Evolutionary conservation across 179 eudicot genomes (phyloP).

Genomic region (Gypsophila paniculata): DNA sequence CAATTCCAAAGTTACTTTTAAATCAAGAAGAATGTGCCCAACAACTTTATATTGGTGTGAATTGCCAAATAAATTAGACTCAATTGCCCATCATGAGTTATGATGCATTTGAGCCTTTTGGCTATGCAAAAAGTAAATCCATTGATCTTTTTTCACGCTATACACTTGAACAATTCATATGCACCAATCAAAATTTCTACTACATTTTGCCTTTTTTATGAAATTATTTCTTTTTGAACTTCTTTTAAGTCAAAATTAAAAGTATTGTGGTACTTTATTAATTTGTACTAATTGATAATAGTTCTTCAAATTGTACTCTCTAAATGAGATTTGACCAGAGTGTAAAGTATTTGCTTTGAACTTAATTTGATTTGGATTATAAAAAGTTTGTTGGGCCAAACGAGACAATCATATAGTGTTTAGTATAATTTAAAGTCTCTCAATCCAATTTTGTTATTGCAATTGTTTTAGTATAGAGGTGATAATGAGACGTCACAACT

Average conservation of each 20-base stretch:
- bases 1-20: no score
- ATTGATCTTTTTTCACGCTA: conserved; percentile 21
- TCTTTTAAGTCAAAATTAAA: conserved; percentile 10
- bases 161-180: conserved; percentile 11
- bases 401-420: background rate
- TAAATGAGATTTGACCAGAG: no score
- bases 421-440: no score
- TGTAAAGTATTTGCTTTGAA: no score
- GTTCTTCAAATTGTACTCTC: background rate
- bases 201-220: background rate
- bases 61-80: background rate
- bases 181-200: conserved; percentile 8
- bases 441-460: no score
- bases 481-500: no score
- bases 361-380: background rate
- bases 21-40: background rate
- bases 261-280: background rate
- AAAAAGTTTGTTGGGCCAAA: background rate
- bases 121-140: conserved; percentile 13
- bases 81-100: conserved; percentile 3
- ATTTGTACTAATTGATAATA: background rate
- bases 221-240: background rate
- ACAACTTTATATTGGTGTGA: background rate
- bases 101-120: conserved; percentile 9
- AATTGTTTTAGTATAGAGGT: no score